Percentiles rank a stretch among this genome's conserved stretches.
These are phyloP conservation scores for Apiotrichum gracile DNA, from an alignment of 1,284 basidiomycete genomes.

Conservation along the genomic window DNA sequence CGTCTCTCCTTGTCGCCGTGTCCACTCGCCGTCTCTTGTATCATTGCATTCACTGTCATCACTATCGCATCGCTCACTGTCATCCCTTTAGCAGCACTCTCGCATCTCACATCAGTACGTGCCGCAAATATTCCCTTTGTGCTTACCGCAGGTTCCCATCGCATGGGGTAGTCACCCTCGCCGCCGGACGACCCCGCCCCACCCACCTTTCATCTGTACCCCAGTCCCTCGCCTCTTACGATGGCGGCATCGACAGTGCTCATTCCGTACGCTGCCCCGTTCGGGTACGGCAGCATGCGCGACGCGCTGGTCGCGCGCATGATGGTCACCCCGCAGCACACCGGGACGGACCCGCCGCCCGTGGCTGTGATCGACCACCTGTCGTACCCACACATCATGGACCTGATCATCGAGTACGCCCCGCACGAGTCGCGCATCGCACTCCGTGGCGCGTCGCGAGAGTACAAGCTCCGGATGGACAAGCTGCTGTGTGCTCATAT, in stretches of 20 bases:
- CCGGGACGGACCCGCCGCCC: neutral
- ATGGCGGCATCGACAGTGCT: neutral
- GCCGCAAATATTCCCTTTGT: too few species aligned
- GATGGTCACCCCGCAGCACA: neutral
- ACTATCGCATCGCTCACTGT: too few species aligned
- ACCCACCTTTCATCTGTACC: neutral
- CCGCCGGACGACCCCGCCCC: neutral
- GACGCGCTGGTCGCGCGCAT: neutral
- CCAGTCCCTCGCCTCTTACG: neutral
- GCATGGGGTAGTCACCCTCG: too few species aligned
- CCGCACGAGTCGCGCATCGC: neutral
- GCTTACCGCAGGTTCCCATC: too few species aligned
- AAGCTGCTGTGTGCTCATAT: neutral
- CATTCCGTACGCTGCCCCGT: neutral
- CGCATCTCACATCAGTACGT: too few species aligned
- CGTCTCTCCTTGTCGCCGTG: too few species aligned
- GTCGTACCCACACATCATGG: conserved; percentile 6
- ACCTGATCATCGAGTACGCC: conserved; percentile 1
- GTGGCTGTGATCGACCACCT: neutral
- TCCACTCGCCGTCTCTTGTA: too few species aligned
- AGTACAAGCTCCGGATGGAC: conserved; percentile 1
- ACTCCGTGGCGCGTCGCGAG: conserved; percentile 1
- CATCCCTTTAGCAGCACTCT: too few species aligned
- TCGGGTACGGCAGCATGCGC: neutral
- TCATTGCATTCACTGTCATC: too few species aligned